Evolutionary conservation across 2,329 filamentous ascomycete genomes (phyloP).

Genomic region (Colletotrichum lindemuthianum): DNA sequence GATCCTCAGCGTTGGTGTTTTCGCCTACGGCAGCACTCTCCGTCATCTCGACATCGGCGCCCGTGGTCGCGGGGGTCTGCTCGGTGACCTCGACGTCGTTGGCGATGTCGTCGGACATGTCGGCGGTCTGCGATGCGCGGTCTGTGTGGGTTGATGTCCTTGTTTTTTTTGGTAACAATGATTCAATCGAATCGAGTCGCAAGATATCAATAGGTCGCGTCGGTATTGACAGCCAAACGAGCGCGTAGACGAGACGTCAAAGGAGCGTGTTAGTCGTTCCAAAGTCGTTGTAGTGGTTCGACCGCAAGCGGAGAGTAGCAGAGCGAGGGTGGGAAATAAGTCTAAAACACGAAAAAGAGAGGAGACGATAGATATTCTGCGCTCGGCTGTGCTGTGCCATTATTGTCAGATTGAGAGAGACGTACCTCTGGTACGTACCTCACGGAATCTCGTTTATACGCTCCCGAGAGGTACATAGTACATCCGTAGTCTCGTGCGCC

Average conservation of each 20-base stretch:
- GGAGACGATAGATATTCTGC: background rate
- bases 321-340: background rate
- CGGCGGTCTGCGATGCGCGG: conserved; percentile 1
- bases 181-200: background rate
- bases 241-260: background rate
- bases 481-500: too few relatives aligned
- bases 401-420: too few relatives aligned
- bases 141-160: too few relatives aligned
- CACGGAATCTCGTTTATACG: too few relatives aligned
- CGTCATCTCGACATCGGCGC: conserved; percentile 52
- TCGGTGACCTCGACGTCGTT: conserved; percentile 43
- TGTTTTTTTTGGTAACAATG: background rate
- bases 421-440: too few relatives aligned
- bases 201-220: background rate
- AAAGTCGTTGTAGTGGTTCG: background rate
- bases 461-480: too few relatives aligned
- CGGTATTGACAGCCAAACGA: background rate
- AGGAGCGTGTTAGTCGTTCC: conserved; percentile 7
- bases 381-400: background rate
- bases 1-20: conserved; percentile 45
- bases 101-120: conserved; percentile 36
- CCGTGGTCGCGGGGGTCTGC: conserved; percentile 39
- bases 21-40: conserved; percentile 44
- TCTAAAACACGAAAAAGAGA: background rate
- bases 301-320: background rate